A percentile compares a stretch with the other conserved stretches of the same genome.
phyloP scores from a whole-genome alignment of 2,329 filamentous ascomycete genomes.

The Nannizziopsis arthrosporioides region DNA sequence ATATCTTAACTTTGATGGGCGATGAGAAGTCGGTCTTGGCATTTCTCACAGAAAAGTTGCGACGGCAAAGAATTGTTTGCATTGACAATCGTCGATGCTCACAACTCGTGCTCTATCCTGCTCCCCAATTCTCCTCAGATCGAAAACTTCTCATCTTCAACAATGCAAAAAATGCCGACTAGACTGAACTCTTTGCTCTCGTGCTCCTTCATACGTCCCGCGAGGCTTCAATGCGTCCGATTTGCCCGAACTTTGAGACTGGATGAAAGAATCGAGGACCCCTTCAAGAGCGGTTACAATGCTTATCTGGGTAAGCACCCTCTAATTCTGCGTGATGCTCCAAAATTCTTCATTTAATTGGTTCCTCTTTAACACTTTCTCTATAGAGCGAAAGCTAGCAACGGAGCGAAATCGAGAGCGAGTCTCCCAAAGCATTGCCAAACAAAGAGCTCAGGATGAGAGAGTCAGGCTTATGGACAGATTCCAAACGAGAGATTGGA shows the following conservation, averaged over 20 bases:
- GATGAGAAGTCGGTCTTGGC: slow-evolving; percentile 3
- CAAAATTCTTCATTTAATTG: no score
- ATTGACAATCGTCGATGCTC: no score
- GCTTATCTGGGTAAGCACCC: not conserved
- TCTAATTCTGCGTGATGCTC: no score
- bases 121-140: not conserved
- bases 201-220: slow-evolving; percentile 4
- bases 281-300: slow-evolving; percentile 4
- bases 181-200: slow-evolving; percentile 5
- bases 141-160: not conserved
- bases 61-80: no score
- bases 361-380: not conserved
- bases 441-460: slow-evolving; percentile 29
- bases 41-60: not conserved
- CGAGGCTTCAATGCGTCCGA: slow-evolving; percentile 1
- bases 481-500: slow-evolving; percentile 54
- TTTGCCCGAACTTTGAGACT: not conserved
- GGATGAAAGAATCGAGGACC: slow-evolving; percentile 1
- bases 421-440: slow-evolving; percentile 18
- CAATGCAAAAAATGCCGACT: not conserved
- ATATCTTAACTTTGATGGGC: not conserved
- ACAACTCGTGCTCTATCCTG: not conserved
- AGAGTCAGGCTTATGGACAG: slow-evolving; percentile 27
- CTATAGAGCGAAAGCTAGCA: not conserved
- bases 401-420: slow-evolving; percentile 3